Evolutionary conservation across 192 early-diverging fungal species (phyloP).

Genomic region (Backusella sp.): DNA sequence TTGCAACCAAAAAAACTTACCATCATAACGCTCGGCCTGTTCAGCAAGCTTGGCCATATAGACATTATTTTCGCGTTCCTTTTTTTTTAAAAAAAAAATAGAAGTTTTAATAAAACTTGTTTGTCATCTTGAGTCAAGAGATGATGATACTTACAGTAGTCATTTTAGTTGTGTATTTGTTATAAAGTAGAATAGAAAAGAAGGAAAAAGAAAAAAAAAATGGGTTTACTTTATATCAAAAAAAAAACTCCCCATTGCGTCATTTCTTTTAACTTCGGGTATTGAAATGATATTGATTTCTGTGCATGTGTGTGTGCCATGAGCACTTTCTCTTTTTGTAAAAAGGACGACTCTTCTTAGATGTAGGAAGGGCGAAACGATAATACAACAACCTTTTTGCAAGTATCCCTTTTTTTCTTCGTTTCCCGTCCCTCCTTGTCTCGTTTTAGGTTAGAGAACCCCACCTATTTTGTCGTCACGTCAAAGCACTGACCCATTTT

Average conservation of each 20-base stretch:
- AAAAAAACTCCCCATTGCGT: neutral
- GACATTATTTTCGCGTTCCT: slow-evolving; percentile 60
- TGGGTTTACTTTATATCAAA: neutral
- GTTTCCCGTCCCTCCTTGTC: too few relatives aligned
- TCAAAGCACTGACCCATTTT: too few relatives aligned
- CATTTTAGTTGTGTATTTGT: neutral
- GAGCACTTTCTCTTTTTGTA: too few relatives aligned
- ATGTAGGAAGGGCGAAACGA: too few relatives aligned
- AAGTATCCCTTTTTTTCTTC: too few relatives aligned
- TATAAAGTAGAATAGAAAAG: neutral
- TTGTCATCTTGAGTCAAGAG: neutral
- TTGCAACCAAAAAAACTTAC: slow-evolving; percentile 47
- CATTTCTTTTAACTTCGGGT: too few relatives aligned
- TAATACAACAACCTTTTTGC: too few relatives aligned
- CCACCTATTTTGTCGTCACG: too few relatives aligned
- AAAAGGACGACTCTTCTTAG: too few relatives aligned
- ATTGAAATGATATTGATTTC: too few relatives aligned
- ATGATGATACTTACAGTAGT: slow-evolving; percentile 9
- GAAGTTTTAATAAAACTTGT: neutral
- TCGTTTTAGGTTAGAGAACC: too few relatives aligned
- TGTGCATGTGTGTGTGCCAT: too few relatives aligned
- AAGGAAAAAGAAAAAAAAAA: neutral
- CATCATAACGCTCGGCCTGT: slow-evolving; percentile 99
- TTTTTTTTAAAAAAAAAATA: neutral
- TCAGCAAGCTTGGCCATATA: slow-evolving; percentile 99